Conservation (phyloP, 1,139 yeast genomes). For the Nakaseomyces kungkrabaensis region DNA sequence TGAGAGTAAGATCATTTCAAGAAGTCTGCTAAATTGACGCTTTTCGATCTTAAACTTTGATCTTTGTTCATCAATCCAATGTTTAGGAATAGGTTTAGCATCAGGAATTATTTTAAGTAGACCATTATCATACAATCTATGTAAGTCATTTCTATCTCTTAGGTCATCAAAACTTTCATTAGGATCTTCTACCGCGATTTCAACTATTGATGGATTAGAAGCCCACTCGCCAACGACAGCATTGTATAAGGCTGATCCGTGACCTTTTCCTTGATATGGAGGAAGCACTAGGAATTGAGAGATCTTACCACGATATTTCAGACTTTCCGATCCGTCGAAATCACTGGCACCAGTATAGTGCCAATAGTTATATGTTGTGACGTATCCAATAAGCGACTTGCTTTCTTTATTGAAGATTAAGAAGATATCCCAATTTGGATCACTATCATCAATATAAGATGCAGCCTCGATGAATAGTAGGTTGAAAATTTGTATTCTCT, state of each 20-base stretch:
- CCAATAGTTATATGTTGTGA: conserved; percentile 81
- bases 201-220: conserved; percentile 44
- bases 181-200: conserved; percentile 91
- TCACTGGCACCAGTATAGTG: conserved; percentile 48
- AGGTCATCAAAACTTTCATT: conserved; percentile 86
- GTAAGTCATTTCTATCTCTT: conserved; percentile 73
- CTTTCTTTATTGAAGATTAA: conserved; percentile 27
- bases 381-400: conserved; percentile 55
- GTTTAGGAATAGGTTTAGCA: conserved; percentile 14
- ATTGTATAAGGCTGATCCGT: conserved; percentile 61
- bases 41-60: conserved; percentile 51
- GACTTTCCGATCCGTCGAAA: conserved; percentile 40
- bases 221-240: conserved; percentile 48
- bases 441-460: conserved; percentile 68
- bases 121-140: conserved; percentile 35
- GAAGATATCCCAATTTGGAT: conserved; percentile 61
- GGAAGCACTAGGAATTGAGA: conserved; percentile 85
- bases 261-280: conserved; percentile 58
- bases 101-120: conserved; percentile 21
- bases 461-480: conserved; percentile 90
- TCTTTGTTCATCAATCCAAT: conserved; percentile 37
- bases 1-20: conserved; percentile 64
- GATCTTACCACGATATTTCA: conserved; percentile 57
- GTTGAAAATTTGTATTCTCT: conserved; percentile 68
- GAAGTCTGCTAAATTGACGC: conserved; percentile 65